Evolutionary conservation across 345 rosid species (phyloP), one percentile per base, ranked within the genome.

Genomic region (Durio zibethinus): DNA sequence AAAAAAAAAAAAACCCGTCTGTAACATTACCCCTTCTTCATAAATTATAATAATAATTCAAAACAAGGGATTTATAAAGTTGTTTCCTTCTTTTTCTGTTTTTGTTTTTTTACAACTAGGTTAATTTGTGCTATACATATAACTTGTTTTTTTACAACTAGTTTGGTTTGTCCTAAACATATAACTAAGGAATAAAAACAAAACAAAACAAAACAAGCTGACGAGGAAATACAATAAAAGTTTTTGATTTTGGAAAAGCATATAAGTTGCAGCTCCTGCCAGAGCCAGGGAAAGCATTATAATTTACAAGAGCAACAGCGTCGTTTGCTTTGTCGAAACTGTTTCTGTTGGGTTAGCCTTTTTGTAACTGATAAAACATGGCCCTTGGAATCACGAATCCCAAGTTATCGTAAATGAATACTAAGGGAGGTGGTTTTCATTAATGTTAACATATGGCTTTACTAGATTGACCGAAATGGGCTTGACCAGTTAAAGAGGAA

Each of bases 391-490:
- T 72, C 62, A 52, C 29, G n/a, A 33, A 74, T 74, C 67, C 53
- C 53, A 5, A 42, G 36, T 73, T 73, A 66, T 18, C 10, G 0
- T 0, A 12, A 84, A 82, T 33, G 4, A 33, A 33, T 33, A 80
- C 71, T 80, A 29, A 82, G 77, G 68, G 53, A 74, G 0, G 91
- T 53, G 60, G 76, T 73, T 56, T 73, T 73, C 36, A 56, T 33
- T 53, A 14, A 31, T 70, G 42, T 48, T 48, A 48, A 48, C 42
- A 70, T 1, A 0, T 47, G 59, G 59, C 57, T 29, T 47, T 16
- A 15, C 74, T 48, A 9, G 59, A 29, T 48, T 70, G 42, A 69
- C 40, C 25, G 5, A 47, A 29, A 69, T 15, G 9, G 56, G 56
- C 73, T 69, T 68, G 72, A 69, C 57, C 38, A 25, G 53, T 69